Base-by-base conservation (phyloP, 306 rosid genomes). In the Citrullus mucosospermus region DNA sequence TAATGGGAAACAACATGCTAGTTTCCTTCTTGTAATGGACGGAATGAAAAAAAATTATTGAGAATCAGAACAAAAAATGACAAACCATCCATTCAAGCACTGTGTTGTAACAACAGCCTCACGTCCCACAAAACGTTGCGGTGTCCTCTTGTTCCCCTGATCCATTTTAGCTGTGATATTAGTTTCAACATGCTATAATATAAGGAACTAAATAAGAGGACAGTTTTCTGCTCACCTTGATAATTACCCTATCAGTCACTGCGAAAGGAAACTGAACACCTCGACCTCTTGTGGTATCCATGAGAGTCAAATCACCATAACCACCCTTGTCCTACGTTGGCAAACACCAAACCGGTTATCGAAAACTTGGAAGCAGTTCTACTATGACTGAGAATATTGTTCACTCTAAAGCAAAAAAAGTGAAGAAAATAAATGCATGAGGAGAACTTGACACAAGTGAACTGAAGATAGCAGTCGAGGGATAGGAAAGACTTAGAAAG, bases 141-240 rank as follows among this genome's bases (percentile, higher is more conserved):
- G 99, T 32, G 99, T 96, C 88, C 99, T 91, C 85, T 96, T 96
- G 88, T 96, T 96, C 68, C 99, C 99, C 99, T 96, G 88, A 46
- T 82, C 75, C 83, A 79, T 77, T 82, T 82, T 75, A 63, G 61
- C 76, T 77, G 53, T 2, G 73, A 81, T 78, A 81, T 84, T 80
- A 79, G 73, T 43, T 70, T 78, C 28, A 16, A 16, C 16, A 51
- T 73, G 20, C 16, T 5, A 36, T 12, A 58, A 6, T 18, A 78
- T 30, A 43, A 48, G 72, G 65, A 46, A n/a, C 13, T 36, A 36
- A 65, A 38, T 55, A 69, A 76, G 80, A 62, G 53, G 60, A 54
- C 17, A 9, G 46, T 53, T 77, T 57, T 53, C 16, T 50, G 74
- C 83, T 36, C 81, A 95, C 99, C 98, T 96, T 96, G 85, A 96